A percentile compares a stretch with the other conserved stretches of the same genome.
These are phyloP conservation scores for Suhomyces bokatorum DNA, from an alignment of 1,139 yeast genomes.

Conservation along the genomic window DNA sequence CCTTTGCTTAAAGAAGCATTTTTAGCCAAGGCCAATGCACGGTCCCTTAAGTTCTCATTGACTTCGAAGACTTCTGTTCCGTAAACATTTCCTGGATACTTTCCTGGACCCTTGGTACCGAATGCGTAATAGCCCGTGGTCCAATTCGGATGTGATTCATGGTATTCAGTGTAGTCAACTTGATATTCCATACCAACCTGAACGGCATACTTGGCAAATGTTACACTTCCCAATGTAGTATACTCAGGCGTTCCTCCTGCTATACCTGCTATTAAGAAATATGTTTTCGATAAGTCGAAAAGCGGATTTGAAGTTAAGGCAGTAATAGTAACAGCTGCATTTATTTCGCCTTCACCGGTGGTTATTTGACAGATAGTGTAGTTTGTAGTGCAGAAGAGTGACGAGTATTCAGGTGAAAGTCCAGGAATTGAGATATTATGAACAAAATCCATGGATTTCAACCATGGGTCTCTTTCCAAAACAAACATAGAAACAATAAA, in stretches of 20 bases:
- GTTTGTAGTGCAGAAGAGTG: slow-evolving; percentile 54
- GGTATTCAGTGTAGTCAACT: slow-evolving; percentile 47
- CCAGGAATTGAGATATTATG: slow-evolving; percentile 55
- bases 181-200: slow-evolving; percentile 65
- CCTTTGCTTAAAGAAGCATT: slow-evolving; percentile 49
- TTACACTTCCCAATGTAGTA: slow-evolving; percentile 55
- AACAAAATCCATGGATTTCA: slow-evolving; percentile 44
- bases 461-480: slow-evolving; percentile 58
- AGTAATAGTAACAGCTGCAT: slow-evolving; percentile 62
- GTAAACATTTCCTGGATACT: slow-evolving; percentile 56
- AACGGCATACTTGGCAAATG: slow-evolving; percentile 62
- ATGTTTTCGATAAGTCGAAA: slow-evolving; percentile 60
- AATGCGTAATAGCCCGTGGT: slow-evolving; percentile 59
- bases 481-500: slow-evolving; percentile 58
- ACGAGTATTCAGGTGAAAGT: slow-evolving; percentile 60
- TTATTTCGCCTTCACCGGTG: slow-evolving; percentile 70
- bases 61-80: slow-evolving; percentile 69
- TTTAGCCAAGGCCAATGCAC: slow-evolving; percentile 55
- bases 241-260: slow-evolving; percentile 61
- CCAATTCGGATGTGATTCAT: slow-evolving; percentile 55
- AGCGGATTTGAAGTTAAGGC: slow-evolving; percentile 55
- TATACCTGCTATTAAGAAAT: slow-evolving; percentile 65
- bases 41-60: slow-evolving; percentile 58
- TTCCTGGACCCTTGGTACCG: slow-evolving; percentile 51
- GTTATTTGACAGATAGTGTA: slow-evolving; percentile 61